A percentile compares a stretch with the other conserved stretches of the same genome.
Conservation (phyloP, 306 rosid genomes). For the Vachellia collinsii region DNA sequence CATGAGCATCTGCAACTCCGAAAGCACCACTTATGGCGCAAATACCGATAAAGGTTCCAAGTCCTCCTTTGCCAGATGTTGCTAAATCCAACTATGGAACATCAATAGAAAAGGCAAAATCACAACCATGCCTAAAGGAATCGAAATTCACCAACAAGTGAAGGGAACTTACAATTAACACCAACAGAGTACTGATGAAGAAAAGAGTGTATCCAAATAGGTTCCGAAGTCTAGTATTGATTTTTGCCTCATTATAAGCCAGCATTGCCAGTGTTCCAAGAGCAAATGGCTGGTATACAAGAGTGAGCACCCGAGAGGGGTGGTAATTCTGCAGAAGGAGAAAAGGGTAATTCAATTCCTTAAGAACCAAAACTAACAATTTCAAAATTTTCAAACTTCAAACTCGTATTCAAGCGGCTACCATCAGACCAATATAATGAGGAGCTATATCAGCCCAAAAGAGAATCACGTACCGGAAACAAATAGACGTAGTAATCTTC, state of each 20-base stretch:
- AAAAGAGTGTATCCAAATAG: slow-evolving; percentile 69
- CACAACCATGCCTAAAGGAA: slow-evolving; percentile 28
- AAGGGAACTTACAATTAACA: slow-evolving; percentile 63
- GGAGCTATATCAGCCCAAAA: background rate
- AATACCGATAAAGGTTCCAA: slow-evolving; percentile 70
- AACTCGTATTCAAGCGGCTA: no score
- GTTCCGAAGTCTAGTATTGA: slow-evolving; percentile 70
- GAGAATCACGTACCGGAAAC: slow-evolving; percentile 69
- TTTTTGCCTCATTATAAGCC: slow-evolving; percentile 65
- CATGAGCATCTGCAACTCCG: slow-evolving; percentile 93
- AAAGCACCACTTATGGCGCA: slow-evolving; percentile 71
- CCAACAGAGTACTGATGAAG: slow-evolving; percentile 59
- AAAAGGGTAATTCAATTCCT: slow-evolving; percentile 2
- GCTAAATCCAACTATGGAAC: slow-evolving; percentile 75
- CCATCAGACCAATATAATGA: background rate
- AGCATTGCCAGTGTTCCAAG: slow-evolving; percentile 62
- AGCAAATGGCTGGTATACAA: slow-evolving; percentile 88
- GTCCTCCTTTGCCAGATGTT: slow-evolving; percentile 78
- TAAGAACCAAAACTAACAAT: slow-evolving; percentile 2
- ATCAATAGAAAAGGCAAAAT: slow-evolving; percentile 19
- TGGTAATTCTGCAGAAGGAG: slow-evolving; percentile 69
- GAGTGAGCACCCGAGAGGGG: slow-evolving; percentile 79
- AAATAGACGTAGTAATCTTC: slow-evolving; percentile 66
- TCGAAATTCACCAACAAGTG: slow-evolving; percentile 1
- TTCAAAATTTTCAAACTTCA: background rate